Base-by-base conservation (phyloP, 768 basidiomycete species). In the Termitomyces sp. region DNA sequence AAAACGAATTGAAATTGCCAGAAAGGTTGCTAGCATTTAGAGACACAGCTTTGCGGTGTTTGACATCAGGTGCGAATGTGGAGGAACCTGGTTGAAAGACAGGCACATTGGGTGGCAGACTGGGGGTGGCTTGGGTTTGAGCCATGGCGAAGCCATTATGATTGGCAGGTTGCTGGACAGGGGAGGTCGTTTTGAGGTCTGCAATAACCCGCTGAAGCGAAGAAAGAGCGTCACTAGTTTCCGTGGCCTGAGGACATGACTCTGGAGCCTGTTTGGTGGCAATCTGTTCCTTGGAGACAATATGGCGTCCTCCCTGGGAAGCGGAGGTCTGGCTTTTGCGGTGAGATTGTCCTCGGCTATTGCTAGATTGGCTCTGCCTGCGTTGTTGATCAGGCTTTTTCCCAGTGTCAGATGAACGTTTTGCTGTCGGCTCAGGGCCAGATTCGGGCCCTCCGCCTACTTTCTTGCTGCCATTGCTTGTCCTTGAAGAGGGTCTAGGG, bases 191-290 rank as follows among this genome's bases (percentile, higher is more conserved):
- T 80, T 94, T 96, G 62, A 97, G 79, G 71, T 98, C 94, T 56
- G 90, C 90, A 64, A 98, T 98, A 70, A 97, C 88, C 57, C 92
- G 85, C 68, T 98, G 94, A 54, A 98, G 83, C 30, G 91, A 92
- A 59, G 88, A 89, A 58, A 94, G 77, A 18, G 89, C 91, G 69
- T 88, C 88, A 68, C 88, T 91, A 22, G 83, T 81, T 63, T 91
- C 88, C 36, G 77, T 78, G 61, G 72, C 75, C 61, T 81, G 76
- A 59, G 82, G 80, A 40, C 77, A 70, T 59, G 65, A 68, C 55
- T 80, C 75, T 42, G 76, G 62, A 42, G 79, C 73, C 69, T 80
- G 79, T 69, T 77, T 84, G 58, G 71, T 71, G 58, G 69, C 63
- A 57, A 64, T 61, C 59, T 78, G 78, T 63, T 79, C 79, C 65